A percentile compares a stretch with the other conserved stretches of the same genome.
Conservation (phyloP, 495 filamentous ascomycete genomes). For the Daldinia loculata region DNA sequence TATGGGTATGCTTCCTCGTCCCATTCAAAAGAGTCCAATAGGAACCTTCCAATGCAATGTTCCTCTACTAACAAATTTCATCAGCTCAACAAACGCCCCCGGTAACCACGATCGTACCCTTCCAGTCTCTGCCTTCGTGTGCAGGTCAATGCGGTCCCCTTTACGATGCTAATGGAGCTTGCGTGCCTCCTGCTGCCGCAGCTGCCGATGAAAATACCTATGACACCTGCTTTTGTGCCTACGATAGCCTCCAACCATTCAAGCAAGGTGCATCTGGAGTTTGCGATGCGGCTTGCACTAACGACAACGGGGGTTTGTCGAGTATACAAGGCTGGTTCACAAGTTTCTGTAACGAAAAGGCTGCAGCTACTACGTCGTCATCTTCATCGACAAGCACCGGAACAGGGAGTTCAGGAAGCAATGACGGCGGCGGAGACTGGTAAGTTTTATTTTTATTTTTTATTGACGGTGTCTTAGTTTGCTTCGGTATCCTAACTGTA, state of each 20-base stretch:
- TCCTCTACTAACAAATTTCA: slow-evolving; percentile 9
- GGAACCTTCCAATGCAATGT: background rate
- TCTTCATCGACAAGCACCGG: slow-evolving; percentile 35
- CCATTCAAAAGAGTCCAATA: background rate
- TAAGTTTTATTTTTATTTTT: slow-evolving; percentile 13
- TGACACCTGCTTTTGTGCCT: slow-evolving; percentile 59
- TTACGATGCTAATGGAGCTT: slow-evolving; percentile 64
- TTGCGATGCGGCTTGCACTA: slow-evolving; percentile 50
- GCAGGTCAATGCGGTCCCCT: slow-evolving; percentile 56
- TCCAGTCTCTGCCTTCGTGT: slow-evolving; percentile 57
- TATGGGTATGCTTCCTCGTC: slow-evolving; percentile 30
- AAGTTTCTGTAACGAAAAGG: slow-evolving; percentile 50
- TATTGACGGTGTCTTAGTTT: background rate
- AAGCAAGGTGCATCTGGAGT: slow-evolving; percentile 52
- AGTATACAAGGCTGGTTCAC: slow-evolving; percentile 61
- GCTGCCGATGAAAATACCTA: slow-evolving; percentile 41
- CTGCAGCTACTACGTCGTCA: slow-evolving; percentile 38
- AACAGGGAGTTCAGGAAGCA: slow-evolving; percentile 24
- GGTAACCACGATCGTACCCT: slow-evolving; percentile 57
- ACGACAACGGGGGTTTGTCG: slow-evolving; percentile 46
- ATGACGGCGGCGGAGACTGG: slow-evolving; percentile 43
- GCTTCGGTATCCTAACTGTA: slow-evolving; percentile 12
- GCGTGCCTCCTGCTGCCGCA: slow-evolving; percentile 54
- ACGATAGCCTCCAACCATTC: slow-evolving; percentile 53
- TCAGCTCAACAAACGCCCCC: slow-evolving; percentile 27